Base-by-base conservation (phyloP, 1,284 basidiomycete species). In the Pholiota adiposa region DNA sequence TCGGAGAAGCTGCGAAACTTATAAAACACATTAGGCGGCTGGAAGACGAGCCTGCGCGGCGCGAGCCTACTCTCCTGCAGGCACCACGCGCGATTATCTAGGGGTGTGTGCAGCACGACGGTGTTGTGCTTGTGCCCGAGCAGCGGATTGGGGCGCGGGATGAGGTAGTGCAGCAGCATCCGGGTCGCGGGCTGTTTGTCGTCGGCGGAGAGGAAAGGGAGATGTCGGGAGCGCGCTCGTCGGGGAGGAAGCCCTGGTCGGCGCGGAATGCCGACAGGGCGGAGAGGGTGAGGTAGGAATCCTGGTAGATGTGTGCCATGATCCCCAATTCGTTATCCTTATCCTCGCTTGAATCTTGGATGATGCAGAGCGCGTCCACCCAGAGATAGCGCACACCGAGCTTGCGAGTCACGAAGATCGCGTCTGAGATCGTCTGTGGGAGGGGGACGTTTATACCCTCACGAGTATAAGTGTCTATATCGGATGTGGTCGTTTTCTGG, bases 331-430 rank as follows among this genome's bases (percentile, higher is more conserved):
- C 52, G 16, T 21, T 21, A 9, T 34, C 25, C 34, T 55, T 59
- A 27, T 59, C 58, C 14, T 54, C 48, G 4, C 5, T n/a, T 6
- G 53, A 59, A 43, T 59, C 58, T 44, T 59, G 58, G 14, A 59
- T 51, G 40, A 59, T 59, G 31, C 58, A 59, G 19, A 59, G 44
- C 2, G 58, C 52, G 38, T 59, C 58, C 12, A 59, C 58, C 58
- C 58, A 59, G 19, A 59, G 57, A 33, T 54, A 59, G 4, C 43
- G 23, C 18, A 49, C 12, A 4, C 58, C 58, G 7, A 59, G 48
- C 9, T 44, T 54, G 25, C 55, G 7, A 18, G 58, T 59, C 5
- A 51, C 52, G 12, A 25, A 3, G 18, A 59, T 59, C 2, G 58
- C 58, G 19, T 59, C 58, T 3, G 46, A 25, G 19, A 59, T 59